These are phyloP conservation scores for Silene latifolia DNA, from an alignment of 148 eudicot species.

Conservation along the genomic window DNA sequence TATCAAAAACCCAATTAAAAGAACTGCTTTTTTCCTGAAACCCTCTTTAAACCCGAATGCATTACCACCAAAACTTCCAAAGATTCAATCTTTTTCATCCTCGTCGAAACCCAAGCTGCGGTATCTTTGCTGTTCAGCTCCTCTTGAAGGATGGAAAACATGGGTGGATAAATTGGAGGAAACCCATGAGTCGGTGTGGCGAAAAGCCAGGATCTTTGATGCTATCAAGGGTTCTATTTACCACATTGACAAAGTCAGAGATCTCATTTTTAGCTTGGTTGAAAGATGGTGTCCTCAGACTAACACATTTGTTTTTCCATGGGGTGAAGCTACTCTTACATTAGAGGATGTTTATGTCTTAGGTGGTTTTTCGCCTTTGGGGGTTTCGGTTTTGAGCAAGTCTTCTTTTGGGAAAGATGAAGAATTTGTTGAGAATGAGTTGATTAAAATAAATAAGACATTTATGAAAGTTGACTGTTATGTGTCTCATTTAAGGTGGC, in stretches of 20 bases:
- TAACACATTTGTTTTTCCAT: conserved; percentile 23
- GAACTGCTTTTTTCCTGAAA: too few relatives aligned
- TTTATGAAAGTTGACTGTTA: too few relatives aligned
- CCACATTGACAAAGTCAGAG: conserved; percentile 10
- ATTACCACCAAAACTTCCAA: not conserved
- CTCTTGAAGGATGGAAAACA: conserved; percentile 3
- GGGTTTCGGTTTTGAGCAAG: not conserved
- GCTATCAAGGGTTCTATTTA: conserved; percentile 24
- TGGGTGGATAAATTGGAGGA: conserved; percentile 18
- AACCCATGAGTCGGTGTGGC: conserved; percentile 13
- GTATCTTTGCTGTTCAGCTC: conserved; percentile 6
- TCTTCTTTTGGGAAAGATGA: too few relatives aligned
- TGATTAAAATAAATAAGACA: too few relatives aligned
- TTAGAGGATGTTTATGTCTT: conserved; percentile 37
- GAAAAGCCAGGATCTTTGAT: conserved; percentile 25
- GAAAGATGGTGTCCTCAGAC: conserved; percentile 33
- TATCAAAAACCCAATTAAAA: too few relatives aligned
- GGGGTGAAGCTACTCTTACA: too few relatives aligned
- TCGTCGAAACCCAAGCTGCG: conserved; percentile 5
- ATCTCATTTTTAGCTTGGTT: conserved; percentile 25
- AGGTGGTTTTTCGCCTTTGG: conserved; percentile 33
- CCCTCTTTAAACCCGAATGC: not conserved
- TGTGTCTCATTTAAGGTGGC: too few relatives aligned
- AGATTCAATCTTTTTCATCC: conserved; percentile 7
- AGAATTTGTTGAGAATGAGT: too few relatives aligned